A percentile compares a stretch with the other conserved stretches of the same genome.
These are phyloP conservation scores for Starmerella roubikii DNA, from an alignment of 805 yeast species.

Conservation along the genomic window DNA sequence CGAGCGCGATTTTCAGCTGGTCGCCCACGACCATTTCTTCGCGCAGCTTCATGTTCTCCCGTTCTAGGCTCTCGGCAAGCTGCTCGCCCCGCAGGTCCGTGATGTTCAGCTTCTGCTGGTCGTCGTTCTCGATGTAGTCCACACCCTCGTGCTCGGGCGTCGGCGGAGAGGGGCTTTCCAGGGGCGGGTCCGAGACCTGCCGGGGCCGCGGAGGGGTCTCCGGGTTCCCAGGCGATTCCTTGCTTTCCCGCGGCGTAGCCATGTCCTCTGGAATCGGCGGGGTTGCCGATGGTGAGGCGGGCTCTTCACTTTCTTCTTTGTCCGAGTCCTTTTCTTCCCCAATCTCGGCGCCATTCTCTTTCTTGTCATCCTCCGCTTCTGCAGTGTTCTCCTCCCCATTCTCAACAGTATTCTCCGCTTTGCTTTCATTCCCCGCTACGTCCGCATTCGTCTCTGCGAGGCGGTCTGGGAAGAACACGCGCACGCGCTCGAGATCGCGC, in stretches of 20 bases:
- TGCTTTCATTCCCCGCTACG: constrained; percentile 8
- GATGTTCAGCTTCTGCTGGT: constrained; percentile 10
- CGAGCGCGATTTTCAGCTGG: constrained; percentile 62
- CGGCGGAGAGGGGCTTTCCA: constrained; percentile 10
- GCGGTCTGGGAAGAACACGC: constrained; percentile 29
- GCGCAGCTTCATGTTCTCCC: constrained; percentile 29
- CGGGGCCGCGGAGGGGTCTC: neutral
- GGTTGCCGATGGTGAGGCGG: too few species aligned
- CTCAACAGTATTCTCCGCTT: constrained; percentile 6
- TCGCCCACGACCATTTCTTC: constrained; percentile 71
- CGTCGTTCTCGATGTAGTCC: constrained; percentile 5
- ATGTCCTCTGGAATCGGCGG: neutral
- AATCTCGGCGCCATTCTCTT: constrained; percentile 21
- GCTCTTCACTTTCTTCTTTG: neutral
- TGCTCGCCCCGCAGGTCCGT: constrained; percentile 7
- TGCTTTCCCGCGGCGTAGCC: neutral
- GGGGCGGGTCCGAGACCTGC: constrained; percentile 4
- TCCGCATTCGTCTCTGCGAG: constrained; percentile 1
- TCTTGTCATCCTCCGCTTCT: constrained; percentile 9
- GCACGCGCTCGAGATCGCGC: constrained; percentile 52
- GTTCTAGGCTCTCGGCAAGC: constrained; percentile 18
- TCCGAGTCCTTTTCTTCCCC: constrained; percentile 5
- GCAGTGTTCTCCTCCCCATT: constrained; percentile 19
- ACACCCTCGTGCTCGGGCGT: constrained; percentile 12
- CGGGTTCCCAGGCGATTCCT: neutral